Percentiles rank a stretch among this genome's conserved stretches.
Conservation (phyloP, 176 grass and related monocot genomes). For the Musa beccarii region DNA sequence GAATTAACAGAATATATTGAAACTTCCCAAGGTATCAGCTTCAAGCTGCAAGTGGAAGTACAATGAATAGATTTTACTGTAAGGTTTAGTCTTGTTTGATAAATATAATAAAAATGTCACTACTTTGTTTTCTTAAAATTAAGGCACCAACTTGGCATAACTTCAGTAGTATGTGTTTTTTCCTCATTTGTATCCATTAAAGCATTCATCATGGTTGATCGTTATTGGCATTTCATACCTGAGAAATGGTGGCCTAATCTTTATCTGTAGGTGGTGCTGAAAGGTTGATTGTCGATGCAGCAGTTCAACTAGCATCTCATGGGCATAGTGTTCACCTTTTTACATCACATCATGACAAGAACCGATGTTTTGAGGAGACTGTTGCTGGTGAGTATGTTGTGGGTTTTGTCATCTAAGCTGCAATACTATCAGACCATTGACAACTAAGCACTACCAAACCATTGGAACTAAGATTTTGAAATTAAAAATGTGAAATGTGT, state of each 20-base stretch:
- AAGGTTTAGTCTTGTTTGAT: neutral
- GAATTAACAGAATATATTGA: too few species aligned
- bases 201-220: neutral
- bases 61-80: too few species aligned
- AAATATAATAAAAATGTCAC: neutral
- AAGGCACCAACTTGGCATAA: neutral
- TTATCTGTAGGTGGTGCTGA: slow-evolving; percentile 66
- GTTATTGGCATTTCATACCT: neutral
- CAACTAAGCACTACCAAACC: too few species aligned
- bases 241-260: neutral
- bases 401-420: neutral
- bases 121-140: neutral
- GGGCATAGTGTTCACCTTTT: slow-evolving; percentile 77
- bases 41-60: too few species aligned
- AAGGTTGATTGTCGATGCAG: slow-evolving; percentile 82
- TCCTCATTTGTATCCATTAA: neutral
- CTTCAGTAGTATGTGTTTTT: neutral
- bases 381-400: slow-evolving; percentile 45
- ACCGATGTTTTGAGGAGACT: slow-evolving; percentile 84
- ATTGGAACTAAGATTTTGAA: neutral
- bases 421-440: neutral
- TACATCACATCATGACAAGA: slow-evolving; percentile 93
- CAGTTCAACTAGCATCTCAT: slow-evolving; percentile 70
- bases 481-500: neutral
- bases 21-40: too few species aligned